Conservation (phyloP, 495 filamentous ascomycete genomes). For the Penicillium herquei region DNA sequence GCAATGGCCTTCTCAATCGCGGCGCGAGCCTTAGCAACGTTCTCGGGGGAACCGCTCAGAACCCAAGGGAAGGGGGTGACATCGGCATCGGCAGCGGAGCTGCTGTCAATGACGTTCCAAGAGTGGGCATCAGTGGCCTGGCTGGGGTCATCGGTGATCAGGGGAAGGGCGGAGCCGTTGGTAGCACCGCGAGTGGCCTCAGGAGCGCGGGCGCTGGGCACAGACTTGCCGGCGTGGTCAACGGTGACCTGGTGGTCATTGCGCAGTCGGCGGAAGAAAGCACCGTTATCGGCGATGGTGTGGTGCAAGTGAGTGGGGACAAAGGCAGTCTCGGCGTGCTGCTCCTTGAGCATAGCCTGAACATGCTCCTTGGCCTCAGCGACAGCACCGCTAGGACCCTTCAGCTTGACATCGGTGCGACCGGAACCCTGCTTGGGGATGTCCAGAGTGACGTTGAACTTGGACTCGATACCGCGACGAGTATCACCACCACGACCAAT, state of each 20-base stretch:
- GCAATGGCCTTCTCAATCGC: conserved; percentile 67
- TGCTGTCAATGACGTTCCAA: conserved; percentile 72
- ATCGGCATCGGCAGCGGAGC: conserved; percentile 31
- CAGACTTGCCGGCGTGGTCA: conserved; percentile 76
- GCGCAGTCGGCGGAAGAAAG: conserved; percentile 83
- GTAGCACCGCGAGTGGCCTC: conserved; percentile 36
- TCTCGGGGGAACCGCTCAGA: conserved; percentile 72
- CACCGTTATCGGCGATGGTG: conserved; percentile 79
- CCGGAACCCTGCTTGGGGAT: conserved; percentile 78
- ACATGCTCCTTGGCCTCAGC: conserved; percentile 85
- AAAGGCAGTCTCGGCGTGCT: conserved; percentile 80
- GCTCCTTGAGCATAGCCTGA: conserved; percentile 72
- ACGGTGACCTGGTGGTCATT: conserved; percentile 83
- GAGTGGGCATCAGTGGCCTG: conserved; percentile 62
- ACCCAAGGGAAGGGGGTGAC: conserved; percentile 81
- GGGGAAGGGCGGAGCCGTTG: conserved; percentile 63
- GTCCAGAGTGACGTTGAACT: conserved; percentile 86
- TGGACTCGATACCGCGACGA: conserved; percentile 78
- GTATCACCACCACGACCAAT: conserved; percentile 91
- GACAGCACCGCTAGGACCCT: conserved; percentile 72
- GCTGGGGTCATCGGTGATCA: conserved; percentile 83
- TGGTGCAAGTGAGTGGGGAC: conserved; percentile 82
- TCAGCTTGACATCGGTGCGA: conserved; percentile 73
- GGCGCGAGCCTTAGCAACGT: conserved; percentile 73
- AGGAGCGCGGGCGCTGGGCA: conserved; percentile 62